Percentiles rank a stretch among this genome's conserved stretches.
phyloP scores from a whole-genome alignment of 2,329 filamentous ascomycete genomes.

The Pezicula neosporulosa region DNA sequence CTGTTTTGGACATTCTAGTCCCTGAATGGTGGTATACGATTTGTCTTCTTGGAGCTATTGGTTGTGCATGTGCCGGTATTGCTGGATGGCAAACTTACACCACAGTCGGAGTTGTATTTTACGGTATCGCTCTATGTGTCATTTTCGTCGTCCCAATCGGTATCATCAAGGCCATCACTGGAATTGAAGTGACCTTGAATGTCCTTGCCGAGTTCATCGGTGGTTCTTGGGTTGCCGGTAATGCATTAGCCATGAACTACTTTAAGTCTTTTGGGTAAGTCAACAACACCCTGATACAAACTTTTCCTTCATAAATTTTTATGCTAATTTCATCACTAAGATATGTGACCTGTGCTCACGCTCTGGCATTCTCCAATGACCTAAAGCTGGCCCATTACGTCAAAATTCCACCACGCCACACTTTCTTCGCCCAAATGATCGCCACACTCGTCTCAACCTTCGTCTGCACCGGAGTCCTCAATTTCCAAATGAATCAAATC shows the following conservation, averaged over 20 bases:
- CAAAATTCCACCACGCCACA: conserved; percentile 43
- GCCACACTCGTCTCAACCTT: conserved; percentile 44
- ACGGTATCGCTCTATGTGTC: conserved; percentile 25
- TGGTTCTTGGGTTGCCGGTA: conserved; percentile 64
- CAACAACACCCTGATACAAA: conserved; percentile 40
- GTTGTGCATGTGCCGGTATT: conserved; percentile 43
- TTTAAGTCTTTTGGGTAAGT: conserved; percentile 73
- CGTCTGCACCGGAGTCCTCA: conserved; percentile 34
- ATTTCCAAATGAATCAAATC: conserved; percentile 37
- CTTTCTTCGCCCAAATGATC: conserved; percentile 44
- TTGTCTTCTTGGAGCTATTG: conserved; percentile 40
- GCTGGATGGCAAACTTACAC: conserved; percentile 48
- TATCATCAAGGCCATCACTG: conserved; percentile 41
- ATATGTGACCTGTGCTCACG: conserved; percentile 45
- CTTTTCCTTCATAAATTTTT: conserved; percentile 32
- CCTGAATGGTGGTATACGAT: conserved; percentile 53
- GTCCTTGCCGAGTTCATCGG: conserved; percentile 70
- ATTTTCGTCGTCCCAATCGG: conserved; percentile 31
- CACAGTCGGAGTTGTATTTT: conserved; percentile 32
- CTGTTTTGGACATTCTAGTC: conserved; percentile 9
- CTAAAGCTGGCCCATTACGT: conserved; percentile 49
- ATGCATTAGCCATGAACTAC: conserved; percentile 71
- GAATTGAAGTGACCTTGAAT: conserved; percentile 54
- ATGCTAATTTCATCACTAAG: conserved; percentile 40
- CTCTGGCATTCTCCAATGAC: conserved; percentile 41